These are phyloP conservation scores for Pestalotiopsis sp. DNA, from an alignment of 2,329 filamentous ascomycete species.

Conservation along the genomic window DNA sequence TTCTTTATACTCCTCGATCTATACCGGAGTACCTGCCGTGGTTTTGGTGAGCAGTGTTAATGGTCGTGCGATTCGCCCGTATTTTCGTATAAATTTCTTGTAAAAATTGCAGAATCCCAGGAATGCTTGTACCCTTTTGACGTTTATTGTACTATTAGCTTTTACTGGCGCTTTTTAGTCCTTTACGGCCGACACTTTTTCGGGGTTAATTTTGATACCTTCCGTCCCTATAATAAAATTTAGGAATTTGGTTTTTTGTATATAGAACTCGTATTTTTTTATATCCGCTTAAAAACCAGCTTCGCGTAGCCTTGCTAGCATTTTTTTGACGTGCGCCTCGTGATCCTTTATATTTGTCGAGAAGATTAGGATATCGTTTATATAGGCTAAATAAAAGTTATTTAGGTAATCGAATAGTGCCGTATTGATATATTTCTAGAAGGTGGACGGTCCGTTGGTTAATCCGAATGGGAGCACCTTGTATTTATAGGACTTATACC, in stretches of 20 bases:
- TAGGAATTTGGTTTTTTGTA: neutral
- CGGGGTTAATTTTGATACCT: neutral
- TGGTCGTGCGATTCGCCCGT: neutral
- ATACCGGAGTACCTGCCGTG: neutral
- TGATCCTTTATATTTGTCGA: neutral
- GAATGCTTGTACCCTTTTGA: conserved; percentile 9
- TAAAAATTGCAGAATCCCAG: conserved; percentile 14
- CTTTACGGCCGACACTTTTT: neutral
- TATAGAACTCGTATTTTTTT: neutral
- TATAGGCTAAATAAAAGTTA: conserved; percentile 9
- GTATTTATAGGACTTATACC: conserved; percentile 13
- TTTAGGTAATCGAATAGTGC: conserved; percentile 12
- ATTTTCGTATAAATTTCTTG: conserved; percentile 7
- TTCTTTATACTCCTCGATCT: neutral
- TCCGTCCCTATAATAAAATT: neutral
- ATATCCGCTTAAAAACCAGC: neutral
- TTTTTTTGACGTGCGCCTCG: neutral
- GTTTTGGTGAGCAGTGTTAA: conserved; percentile 8
- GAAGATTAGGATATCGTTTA: conserved; percentile 13
- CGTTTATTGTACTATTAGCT: neutral
- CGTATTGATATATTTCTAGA: conserved; percentile 13
- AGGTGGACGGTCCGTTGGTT: conserved; percentile 1
- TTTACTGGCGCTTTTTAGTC: conserved; percentile 2
- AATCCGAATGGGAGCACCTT: conserved; percentile 11
- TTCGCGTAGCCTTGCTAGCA: neutral